A percentile compares a stretch with the other conserved stretches of the same genome.
These are phyloP conservation scores for Ceratocystis huliohia DNA, from an alignment of 2,329 filamentous ascomycete genomes.

Conservation along the genomic window DNA sequence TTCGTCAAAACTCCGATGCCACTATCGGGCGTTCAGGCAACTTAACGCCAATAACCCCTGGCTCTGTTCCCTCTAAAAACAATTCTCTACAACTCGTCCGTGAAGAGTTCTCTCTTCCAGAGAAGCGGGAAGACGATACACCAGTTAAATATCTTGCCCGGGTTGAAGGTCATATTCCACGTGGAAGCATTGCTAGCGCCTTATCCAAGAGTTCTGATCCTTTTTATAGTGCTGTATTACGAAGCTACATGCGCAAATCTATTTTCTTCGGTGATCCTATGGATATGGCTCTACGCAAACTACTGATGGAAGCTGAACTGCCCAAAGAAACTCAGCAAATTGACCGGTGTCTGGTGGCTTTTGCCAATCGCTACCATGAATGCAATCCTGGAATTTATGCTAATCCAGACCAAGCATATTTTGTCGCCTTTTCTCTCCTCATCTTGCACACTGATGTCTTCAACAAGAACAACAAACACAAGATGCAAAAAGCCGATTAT, in stretches of 20 bases:
- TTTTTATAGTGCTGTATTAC: slow-evolving; percentile 70
- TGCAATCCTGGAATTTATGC: slow-evolving; percentile 95
- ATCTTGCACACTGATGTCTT: slow-evolving; percentile 98
- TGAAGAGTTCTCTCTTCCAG: slow-evolving; percentile 59
- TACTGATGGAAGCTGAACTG: slow-evolving; percentile 90
- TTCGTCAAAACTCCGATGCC: slow-evolving; percentile 71
- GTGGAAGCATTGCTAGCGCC: slow-evolving; percentile 71
- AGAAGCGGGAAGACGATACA: slow-evolving; percentile 75
- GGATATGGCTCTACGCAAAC: slow-evolving; percentile 92
- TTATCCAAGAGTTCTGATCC: slow-evolving; percentile 76
- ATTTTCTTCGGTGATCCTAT: slow-evolving; percentile 93
- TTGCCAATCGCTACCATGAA: slow-evolving; percentile 93
- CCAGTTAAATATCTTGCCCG: slow-evolving; percentile 78
- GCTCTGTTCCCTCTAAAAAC: slow-evolving; percentile 59
- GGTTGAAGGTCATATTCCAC: slow-evolving; percentile 66
- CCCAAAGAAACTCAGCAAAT: slow-evolving; percentile 98
- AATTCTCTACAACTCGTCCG: slow-evolving; percentile 70
- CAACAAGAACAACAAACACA: slow-evolving; percentile 99
- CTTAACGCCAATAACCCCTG: slow-evolving; percentile 56
- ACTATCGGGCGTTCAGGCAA: slow-evolving; percentile 48
- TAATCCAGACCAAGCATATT: slow-evolving; percentile 88
- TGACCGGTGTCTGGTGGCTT: slow-evolving; percentile 82
- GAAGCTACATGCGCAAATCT: slow-evolving; percentile 92
- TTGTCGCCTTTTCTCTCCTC: slow-evolving; percentile 90
- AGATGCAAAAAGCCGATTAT: slow-evolving; percentile 95